Conservation (phyloP, 2,329 filamentous ascomycete genomes). For the Monilinia polystroma region DNA sequence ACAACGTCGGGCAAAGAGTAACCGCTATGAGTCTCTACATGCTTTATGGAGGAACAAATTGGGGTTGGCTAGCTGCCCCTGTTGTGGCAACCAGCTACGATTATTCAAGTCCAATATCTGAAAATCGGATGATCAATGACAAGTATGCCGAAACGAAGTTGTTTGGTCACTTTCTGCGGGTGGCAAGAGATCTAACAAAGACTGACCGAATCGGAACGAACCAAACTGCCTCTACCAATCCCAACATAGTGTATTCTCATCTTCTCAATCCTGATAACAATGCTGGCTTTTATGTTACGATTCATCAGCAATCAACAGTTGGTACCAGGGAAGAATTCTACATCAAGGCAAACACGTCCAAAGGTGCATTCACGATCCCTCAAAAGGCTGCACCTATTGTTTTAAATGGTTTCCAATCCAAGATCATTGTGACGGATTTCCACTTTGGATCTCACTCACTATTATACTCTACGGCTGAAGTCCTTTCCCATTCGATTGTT, state of each 20-base stretch:
- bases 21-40: conserved; percentile 63
- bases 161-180: conserved; percentile 57
- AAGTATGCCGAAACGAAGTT: conserved; percentile 66
- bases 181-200: conserved; percentile 55
- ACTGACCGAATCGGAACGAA: conserved; percentile 52
- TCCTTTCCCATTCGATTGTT: conserved; percentile 52
- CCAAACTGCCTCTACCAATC: conserved; percentile 50
- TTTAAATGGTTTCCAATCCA: conserved; percentile 60
- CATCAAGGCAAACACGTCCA: conserved; percentile 55
- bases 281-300: conserved; percentile 58
- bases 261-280: conserved; percentile 57
- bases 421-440: conserved; percentile 62
- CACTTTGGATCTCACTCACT: conserved; percentile 51
- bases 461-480: conserved; percentile 56
- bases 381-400: conserved; percentile 49
- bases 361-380: conserved; percentile 54
- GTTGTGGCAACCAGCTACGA: conserved; percentile 62
- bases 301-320: conserved; percentile 54
- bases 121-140: conserved; percentile 49
- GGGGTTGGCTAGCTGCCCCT: conserved; percentile 56
- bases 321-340: conserved; percentile 53
- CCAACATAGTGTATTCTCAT: conserved; percentile 53
- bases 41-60: conserved; percentile 64
- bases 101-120: conserved; percentile 57
- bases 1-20: conserved; percentile 59